These are phyloP conservation scores for Phyllosticta citriasiana DNA, from an alignment of 2,329 filamentous ascomycete genomes.

Conservation along the genomic window DNA sequence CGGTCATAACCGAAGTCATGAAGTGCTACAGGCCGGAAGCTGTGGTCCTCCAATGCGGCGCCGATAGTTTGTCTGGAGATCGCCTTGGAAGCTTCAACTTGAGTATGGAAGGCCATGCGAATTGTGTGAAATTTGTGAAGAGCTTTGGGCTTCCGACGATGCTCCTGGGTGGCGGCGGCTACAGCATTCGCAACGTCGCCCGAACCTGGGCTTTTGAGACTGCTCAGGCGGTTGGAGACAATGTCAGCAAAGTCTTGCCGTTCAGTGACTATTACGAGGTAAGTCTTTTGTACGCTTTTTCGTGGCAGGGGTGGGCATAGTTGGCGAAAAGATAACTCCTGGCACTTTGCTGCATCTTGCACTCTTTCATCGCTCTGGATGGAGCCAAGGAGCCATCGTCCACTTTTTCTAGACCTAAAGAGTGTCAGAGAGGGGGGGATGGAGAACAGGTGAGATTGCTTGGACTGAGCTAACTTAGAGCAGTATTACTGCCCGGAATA, in stretches of 20 bases:
- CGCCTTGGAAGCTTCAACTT: constrained; percentile 60
- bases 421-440: no score
- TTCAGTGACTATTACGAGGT: constrained; percentile 93
- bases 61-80: constrained; percentile 58
- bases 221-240: constrained; percentile 72
- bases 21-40: constrained; percentile 58
- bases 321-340: no score
- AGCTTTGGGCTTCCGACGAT: constrained; percentile 56
- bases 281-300: constrained; percentile 12
- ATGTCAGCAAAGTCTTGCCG: constrained; percentile 73
- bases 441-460: no score
- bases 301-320: no score
- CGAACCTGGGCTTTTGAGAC: constrained; percentile 57
- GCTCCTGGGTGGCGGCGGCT: constrained; percentile 57
- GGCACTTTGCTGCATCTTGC: no score
- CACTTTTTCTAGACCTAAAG: no score
- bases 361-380: no score
- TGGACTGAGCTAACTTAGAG: not conserved
- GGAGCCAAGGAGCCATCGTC: no score
- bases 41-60: constrained; percentile 59
- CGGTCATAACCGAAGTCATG: constrained; percentile 58
- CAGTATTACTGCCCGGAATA: constrained; percentile 11
- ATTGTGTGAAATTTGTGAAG: constrained; percentile 60
- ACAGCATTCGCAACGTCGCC: constrained; percentile 57
- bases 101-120: constrained; percentile 60